A percentile compares a stretch with the other conserved stretches of the same genome.
Evolutionary conservation across 2,329 filamentous ascomycete genomes (phyloP).

Genomic region (Ceratocystis albifundus): DNA sequence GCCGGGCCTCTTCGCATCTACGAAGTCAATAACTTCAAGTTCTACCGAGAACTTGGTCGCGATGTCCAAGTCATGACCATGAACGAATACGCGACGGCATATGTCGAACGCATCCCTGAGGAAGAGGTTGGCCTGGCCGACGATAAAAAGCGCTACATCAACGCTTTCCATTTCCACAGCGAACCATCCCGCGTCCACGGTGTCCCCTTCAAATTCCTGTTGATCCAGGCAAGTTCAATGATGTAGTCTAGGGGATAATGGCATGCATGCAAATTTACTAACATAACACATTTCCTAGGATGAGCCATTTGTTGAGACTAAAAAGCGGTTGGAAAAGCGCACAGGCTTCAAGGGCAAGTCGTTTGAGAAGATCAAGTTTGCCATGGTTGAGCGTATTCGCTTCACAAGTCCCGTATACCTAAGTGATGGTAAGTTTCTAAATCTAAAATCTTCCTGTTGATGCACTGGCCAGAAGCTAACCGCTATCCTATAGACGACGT

Average conservation of each 20-base stretch:
- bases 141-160: constrained; percentile 50
- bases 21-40: constrained; percentile 70
- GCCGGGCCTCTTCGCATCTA: constrained; percentile 65
- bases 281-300: constrained; percentile 39
- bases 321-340: constrained; percentile 83
- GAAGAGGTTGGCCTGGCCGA: constrained; percentile 47
- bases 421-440: constrained; percentile 59
- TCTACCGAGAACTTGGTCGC: constrained; percentile 63
- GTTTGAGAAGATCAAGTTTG: constrained; percentile 97
- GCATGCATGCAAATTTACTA: constrained; percentile 9
- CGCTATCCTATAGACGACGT: constrained; percentile 40
- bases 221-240: constrained; percentile 55
- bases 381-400: constrained; percentile 57
- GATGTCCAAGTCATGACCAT: constrained; percentile 67
- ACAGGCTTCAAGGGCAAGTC: constrained; percentile 96
- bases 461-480: background rate
- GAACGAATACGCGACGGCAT: constrained; percentile 73
- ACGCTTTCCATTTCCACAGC: constrained; percentile 84
- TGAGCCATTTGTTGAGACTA: constrained; percentile 81
- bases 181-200: constrained; percentile 77
- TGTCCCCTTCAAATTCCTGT: constrained; percentile 78
- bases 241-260: background rate
- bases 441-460: constrained; percentile 25
- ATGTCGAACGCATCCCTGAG: constrained; percentile 69
- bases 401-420: constrained; percentile 75